These are phyloP conservation scores for Monotropa hypopitys DNA, from an alignment of 179 eudicot genomes.

Conservation along the genomic window DNA sequence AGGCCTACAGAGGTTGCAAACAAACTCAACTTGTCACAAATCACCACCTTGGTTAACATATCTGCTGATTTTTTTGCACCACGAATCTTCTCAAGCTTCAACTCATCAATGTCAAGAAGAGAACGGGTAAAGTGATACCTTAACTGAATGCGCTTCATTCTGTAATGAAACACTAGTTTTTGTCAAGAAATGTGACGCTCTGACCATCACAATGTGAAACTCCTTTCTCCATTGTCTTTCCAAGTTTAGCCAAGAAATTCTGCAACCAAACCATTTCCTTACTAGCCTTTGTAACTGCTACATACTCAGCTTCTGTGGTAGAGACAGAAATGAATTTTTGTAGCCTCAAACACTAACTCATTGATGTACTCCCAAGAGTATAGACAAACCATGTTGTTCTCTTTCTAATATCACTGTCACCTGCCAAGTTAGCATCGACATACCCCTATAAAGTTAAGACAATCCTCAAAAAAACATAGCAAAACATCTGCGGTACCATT, in stretches of 20 bases:
- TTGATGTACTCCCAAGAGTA: background rate
- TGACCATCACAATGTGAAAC: background rate
- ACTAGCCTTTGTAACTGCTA: background rate
- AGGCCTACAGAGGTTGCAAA: no score
- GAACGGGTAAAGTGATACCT: background rate
- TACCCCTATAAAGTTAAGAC: background rate
- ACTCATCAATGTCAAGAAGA: background rate
- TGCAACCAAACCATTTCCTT: background rate
- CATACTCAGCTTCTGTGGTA: background rate
- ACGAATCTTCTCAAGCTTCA: background rate
- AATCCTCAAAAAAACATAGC: background rate
- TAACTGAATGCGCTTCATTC: background rate
- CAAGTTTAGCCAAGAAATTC: background rate
- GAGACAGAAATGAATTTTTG: background rate
- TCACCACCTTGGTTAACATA: background rate
- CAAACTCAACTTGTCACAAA: no score
- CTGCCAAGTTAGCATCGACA: background rate
- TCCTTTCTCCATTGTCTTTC: background rate
- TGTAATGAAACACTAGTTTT: background rate
- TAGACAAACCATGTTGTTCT: background rate
- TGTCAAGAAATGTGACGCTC: background rate
- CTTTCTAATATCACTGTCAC: background rate
- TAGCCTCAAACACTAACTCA: background rate
- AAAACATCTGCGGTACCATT: background rate
- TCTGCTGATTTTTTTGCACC: background rate